A percentile compares a stretch with the other conserved stretches of the same genome.
Conservation (phyloP, 495 filamentous ascomycete genomes). For the Trichoderma virens region DNA sequence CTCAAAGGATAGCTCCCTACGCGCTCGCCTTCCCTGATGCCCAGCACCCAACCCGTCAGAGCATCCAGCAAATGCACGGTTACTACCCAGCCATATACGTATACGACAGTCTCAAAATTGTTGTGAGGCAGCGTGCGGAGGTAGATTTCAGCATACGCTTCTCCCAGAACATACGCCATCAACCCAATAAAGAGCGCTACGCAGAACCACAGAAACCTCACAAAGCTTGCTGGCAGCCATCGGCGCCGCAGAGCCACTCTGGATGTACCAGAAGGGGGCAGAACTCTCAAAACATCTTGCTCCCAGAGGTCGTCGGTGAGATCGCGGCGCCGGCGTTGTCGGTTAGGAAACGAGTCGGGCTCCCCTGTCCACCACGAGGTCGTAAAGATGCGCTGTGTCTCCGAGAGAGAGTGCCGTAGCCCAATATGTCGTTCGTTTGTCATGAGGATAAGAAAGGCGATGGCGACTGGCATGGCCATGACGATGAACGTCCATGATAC, state of each 20-base stretch:
- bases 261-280: not conserved
- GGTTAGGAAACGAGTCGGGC: conserved; percentile 30
- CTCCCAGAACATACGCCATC: conserved; percentile 53
- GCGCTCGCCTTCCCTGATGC: conserved; percentile 47
- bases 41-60: conserved; percentile 55
- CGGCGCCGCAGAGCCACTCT: conserved; percentile 24
- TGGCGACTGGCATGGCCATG: conserved; percentile 54
- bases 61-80: conserved; percentile 54
- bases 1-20: conserved; percentile 57
- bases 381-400: conserved; percentile 57
- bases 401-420: conserved; percentile 46
- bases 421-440: conserved; percentile 49
- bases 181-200: conserved; percentile 50
- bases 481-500: conserved; percentile 56
- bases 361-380: conserved; percentile 52
- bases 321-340: conserved; percentile 23
- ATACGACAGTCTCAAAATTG: conserved; percentile 54
- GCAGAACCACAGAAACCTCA: conserved; percentile 62
- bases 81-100: conserved; percentile 58
- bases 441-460: conserved; percentile 52
- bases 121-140: conserved; percentile 55
- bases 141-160: conserved; percentile 60
- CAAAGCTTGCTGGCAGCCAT: conserved; percentile 53
- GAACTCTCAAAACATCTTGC: conserved; percentile 17
- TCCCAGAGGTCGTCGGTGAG: conserved; percentile 20